Evolutionary conservation across 352 stramenopile genomes (phyloP).

Genomic region (Phytophthora ramorum): DNA sequence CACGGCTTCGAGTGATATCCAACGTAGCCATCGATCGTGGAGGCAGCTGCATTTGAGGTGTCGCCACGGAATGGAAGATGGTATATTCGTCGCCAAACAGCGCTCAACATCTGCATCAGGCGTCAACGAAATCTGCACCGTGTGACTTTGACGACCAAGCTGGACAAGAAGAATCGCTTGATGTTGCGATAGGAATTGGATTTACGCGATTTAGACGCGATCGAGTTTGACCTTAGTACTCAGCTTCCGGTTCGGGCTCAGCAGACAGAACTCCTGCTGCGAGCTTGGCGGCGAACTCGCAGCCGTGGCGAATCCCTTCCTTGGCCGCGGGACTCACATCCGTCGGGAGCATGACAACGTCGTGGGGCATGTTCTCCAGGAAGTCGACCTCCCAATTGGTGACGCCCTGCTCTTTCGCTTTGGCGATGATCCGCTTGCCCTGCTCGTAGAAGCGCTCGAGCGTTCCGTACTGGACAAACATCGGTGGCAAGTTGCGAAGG

Average conservation of each 20-base stretch:
- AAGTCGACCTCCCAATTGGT: conserved; percentile 32
- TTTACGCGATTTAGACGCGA: too few relatives aligned
- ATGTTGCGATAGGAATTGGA: too few relatives aligned
- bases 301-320: conserved; percentile 30
- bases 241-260: conserved; percentile 21
- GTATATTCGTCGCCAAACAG: too few relatives aligned
- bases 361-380: conserved; percentile 33
- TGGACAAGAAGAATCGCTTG: too few relatives aligned
- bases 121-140: too few relatives aligned
- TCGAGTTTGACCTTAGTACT: too few relatives aligned
- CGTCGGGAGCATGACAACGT: conserved; percentile 31
- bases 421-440: conserved; percentile 28
- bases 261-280: conserved; percentile 7
- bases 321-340: conserved; percentile 27
- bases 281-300: conserved; percentile 28
- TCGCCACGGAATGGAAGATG: too few relatives aligned
- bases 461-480: conserved; percentile 34
- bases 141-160: too few relatives aligned
- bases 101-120: too few relatives aligned
- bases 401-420: conserved; percentile 28
- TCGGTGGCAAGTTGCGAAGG: conserved; percentile 20
- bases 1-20: not conserved
- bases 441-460: conserved; percentile 34
- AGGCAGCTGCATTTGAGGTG: not conserved
- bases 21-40: not conserved